These are phyloP conservation scores for Phyllosticta citriasiana DNA, from an alignment of 2,329 filamentous ascomycete genomes.

Conservation along the genomic window DNA sequence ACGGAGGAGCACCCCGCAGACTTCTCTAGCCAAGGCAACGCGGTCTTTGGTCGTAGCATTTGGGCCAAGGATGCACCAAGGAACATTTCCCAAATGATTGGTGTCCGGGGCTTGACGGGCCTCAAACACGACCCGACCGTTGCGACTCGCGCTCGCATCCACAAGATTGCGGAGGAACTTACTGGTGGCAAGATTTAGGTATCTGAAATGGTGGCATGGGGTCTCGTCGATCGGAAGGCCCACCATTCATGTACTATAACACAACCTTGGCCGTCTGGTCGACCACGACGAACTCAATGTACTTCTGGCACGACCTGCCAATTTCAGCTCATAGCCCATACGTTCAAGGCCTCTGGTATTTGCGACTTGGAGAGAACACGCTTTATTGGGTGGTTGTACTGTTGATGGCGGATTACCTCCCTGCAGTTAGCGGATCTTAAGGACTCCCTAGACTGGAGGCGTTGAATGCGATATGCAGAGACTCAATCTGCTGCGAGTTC, in stretches of 20 bases:
- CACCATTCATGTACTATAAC: neutral
- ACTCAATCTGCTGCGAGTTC: no score
- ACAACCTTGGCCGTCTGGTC: neutral
- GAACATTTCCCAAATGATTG: conserved; percentile 23
- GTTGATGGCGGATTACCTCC: no score
- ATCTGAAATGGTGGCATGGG: neutral
- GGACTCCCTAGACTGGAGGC: no score
- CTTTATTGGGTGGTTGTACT: no score
- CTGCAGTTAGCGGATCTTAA: no score
- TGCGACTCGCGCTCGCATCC: conserved; percentile 46
- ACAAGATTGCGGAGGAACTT: conserved; percentile 55
- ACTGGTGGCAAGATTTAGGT: conserved; percentile 46
- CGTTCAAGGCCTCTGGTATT: no score
- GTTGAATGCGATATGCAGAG: no score
- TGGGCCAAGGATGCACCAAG: conserved; percentile 24
- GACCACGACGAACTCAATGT: no score
- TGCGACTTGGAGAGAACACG: no score
- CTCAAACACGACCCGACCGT: neutral
- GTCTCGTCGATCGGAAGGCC: neutral
- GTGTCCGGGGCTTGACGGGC: conserved; percentile 29
- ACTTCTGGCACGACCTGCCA: no score
- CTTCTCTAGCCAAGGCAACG: conserved; percentile 21
- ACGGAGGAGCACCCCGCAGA: conserved; percentile 40
- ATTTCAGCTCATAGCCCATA: no score
- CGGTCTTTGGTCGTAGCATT: conserved; percentile 21